phyloP scores from a whole-genome alignment of 2,329 filamentous ascomycete species.

The Botrytis byssoidea region DNA sequence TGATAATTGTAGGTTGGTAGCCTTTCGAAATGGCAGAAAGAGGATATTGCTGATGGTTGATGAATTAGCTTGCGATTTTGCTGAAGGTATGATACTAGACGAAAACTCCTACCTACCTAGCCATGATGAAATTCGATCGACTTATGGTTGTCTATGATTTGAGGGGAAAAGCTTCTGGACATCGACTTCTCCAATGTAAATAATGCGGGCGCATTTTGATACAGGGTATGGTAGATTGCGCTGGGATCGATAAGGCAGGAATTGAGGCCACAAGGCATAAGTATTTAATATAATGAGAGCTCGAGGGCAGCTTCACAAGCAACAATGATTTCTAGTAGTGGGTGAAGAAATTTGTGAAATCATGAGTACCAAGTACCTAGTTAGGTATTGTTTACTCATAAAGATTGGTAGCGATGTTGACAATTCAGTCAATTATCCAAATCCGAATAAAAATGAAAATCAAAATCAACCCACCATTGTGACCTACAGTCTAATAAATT shows the following conservation, averaged over 20 bases:
- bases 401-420: neutral
- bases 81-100: neutral
- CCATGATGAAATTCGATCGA: conserved; percentile 7
- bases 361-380: neutral
- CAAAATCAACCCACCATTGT: neutral
- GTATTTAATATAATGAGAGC: neutral
- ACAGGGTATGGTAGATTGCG: neutral
- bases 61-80: conserved; percentile 14
- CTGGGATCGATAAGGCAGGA: neutral
- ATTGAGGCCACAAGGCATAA: conserved; percentile 11
- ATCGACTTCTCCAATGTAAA: neutral
- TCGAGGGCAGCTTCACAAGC: neutral
- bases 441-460: neutral
- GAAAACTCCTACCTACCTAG: conserved; percentile 14
- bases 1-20: conserved; percentile 74
- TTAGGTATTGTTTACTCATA: neutral
- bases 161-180: neutral
- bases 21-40: conserved; percentile 74
- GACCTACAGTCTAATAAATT: neutral
- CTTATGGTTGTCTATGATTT: neutral
- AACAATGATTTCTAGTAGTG: neutral
- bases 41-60: conserved; percentile 37
- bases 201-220: conserved; percentile 12
- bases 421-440: neutral
- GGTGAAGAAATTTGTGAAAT: neutral